A percentile compares a stretch with the other conserved stretches of the same genome.
Evolutionary conservation across 2,329 filamentous ascomycete species (phyloP).

Genomic region (Cercospora sesami): DNA sequence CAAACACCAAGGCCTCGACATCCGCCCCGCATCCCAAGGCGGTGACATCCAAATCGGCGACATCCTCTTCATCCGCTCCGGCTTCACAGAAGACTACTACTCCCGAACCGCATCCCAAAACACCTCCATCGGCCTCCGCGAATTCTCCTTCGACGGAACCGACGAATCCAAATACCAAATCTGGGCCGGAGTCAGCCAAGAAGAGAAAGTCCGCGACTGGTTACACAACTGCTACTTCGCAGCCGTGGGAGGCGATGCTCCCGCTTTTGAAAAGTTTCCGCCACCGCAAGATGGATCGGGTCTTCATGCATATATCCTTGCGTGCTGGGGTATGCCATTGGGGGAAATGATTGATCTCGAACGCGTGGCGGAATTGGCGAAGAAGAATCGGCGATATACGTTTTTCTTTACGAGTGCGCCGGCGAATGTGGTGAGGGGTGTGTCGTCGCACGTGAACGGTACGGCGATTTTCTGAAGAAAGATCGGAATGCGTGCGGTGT

Average conservation of each 20-base stretch:
- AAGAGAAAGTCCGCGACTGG: conserved; percentile 62
- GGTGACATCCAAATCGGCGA: conserved; percentile 62
- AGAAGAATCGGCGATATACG: conserved; percentile 54
- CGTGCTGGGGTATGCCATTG: conserved; percentile 56
- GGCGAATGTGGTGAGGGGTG: conserved; percentile 58
- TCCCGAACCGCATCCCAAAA: conserved; percentile 36
- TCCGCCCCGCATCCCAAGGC: conserved; percentile 56
- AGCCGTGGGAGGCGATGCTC: conserved; percentile 63
- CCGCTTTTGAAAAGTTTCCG: conserved; percentile 65
- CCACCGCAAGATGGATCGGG: conserved; percentile 36
- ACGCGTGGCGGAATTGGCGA: conserved; percentile 56
- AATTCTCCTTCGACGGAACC: conserved; percentile 47
- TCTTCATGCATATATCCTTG: conserved; percentile 53
- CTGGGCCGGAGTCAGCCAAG: conserved; percentile 55
- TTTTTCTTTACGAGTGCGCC: conserved; percentile 65
- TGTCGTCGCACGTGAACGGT: conserved; percentile 48
- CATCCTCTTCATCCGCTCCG: conserved; percentile 65
- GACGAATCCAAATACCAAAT: conserved; percentile 40
- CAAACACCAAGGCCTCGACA: conserved; percentile 60
- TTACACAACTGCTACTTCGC: conserved; percentile 69
- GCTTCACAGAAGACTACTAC: conserved; percentile 61
- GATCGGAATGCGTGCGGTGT: not conserved
- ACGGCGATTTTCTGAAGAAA: conserved; percentile 41
- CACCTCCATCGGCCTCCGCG: conserved; percentile 43
- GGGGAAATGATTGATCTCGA: conserved; percentile 60